These are phyloP conservation scores for Dryadomyces quercus-mongolicae DNA, from an alignment of 2,329 filamentous ascomycete genomes.

Conservation along the genomic window DNA sequence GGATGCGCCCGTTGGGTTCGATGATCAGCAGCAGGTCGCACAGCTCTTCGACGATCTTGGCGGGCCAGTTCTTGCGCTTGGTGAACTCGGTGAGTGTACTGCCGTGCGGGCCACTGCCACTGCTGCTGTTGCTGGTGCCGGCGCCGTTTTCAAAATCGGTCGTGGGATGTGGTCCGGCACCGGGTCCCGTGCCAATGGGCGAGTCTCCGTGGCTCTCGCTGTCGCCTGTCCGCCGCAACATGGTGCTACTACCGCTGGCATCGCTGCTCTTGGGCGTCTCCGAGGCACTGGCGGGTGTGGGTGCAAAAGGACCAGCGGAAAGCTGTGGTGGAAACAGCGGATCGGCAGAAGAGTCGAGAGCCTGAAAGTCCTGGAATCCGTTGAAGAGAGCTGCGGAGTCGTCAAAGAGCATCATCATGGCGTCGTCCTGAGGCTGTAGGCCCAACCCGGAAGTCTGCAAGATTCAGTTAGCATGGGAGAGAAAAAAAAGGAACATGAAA, in stretches of 20 bases:
- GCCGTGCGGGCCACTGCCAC: conserved; percentile 11
- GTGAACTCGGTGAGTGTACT: conserved; percentile 46
- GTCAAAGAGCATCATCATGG: conserved; percentile 33
- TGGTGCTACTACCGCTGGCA: neutral
- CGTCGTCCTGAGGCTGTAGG: conserved; percentile 17
- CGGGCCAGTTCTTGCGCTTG: conserved; percentile 65
- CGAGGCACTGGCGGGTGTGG: neutral
- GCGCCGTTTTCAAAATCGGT: conserved; percentile 5
- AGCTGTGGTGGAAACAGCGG: neutral
- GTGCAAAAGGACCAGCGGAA: neutral
- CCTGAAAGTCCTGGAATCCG: conserved; percentile 9
- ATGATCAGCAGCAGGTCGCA: conserved; percentile 83
- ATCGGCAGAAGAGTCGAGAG: neutral
- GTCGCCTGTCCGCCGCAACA: neutral
- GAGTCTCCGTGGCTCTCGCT: neutral
- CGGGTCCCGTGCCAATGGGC: conserved; percentile 20
- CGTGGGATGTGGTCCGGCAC: conserved; percentile 29
- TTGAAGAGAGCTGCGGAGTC: conserved; percentile 22
- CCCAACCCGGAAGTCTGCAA: conserved; percentile 8
- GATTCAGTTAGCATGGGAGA: neutral
- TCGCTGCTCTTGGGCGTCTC: neutral
- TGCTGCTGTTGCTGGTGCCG: conserved; percentile 17
- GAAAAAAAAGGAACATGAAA: no score
- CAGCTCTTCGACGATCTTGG: conserved; percentile 79
- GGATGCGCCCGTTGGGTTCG: conserved; percentile 69